Base-by-base conservation (phyloP, 2,329 filamentous ascomycete species). In the Cercospora sojina region DNA sequence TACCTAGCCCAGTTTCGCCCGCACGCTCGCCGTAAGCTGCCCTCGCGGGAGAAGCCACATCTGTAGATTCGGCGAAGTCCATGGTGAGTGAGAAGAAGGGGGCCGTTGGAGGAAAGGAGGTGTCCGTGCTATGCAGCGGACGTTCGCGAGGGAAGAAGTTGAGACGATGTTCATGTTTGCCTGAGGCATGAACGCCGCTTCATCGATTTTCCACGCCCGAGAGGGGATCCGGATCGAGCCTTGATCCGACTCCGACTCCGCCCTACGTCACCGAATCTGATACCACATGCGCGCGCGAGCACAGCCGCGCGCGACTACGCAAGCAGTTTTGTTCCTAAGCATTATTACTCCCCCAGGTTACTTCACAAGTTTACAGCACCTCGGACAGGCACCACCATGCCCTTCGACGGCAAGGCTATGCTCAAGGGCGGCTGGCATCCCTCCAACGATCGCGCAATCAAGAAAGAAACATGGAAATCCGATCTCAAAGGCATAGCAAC, bases 401-500 rank as follows among this genome's bases (percentile, higher is more conserved):
- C 60, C 12, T 63, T 63, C 51, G 60, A 63, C 25, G 60, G 60
- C 55, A 80, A 79, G 68, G 76, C 77, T 47, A 72, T 83, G 25
- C 68, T 71, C 51, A 85, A 84, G 73, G 77, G 78, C 20, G 83
- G 83, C 47, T 84, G 82, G 83, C 80, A 84, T 69, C 82, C 83
- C 1, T 74, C 78, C 32, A 74, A 74, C 25, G 74, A 78, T 41
- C 78, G 73, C 47, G 74, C 85, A 84, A 76, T 86, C 82, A 68
- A 81, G 85, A 74, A 83, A 85, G 77, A 84, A 82, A 81, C 83
- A 84, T 78, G 85, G 86, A 76, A 74, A 80, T 77, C 69, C 23
- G 72, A 76, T 57, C 49, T 74, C 55, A 76, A 73, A 62, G 70
- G 70, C 58, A 69, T 76, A 56, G 87, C 57, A 83, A 86, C 76